Conservation (phyloP, 2,329 filamentous ascomycete species). For the Fusarium denticulatum region DNA sequence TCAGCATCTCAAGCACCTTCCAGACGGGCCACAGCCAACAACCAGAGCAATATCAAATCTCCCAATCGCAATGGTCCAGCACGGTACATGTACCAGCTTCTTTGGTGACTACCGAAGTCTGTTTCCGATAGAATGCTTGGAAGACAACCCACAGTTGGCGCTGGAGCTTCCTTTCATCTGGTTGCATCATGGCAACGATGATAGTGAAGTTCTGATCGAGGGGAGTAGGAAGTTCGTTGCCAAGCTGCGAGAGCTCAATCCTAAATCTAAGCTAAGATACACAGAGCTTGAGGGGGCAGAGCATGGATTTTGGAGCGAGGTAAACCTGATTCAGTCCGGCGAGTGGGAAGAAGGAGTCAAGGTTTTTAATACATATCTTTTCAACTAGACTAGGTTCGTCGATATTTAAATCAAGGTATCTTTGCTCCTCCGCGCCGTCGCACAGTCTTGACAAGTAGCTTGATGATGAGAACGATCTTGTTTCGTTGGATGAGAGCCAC, state of each 20-base stretch:
- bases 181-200: neutral
- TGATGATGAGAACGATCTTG: too few species aligned
- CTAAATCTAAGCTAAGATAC: neutral
- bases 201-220: neutral
- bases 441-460: too few species aligned
- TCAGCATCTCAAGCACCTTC: neutral
- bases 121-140: neutral
- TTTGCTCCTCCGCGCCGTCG: neutral
- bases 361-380: neutral
- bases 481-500: too few species aligned
- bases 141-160: neutral
- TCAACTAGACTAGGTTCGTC: too few species aligned
- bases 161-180: neutral
- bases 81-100: neutral
- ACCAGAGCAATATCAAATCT: neutral
- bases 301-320: neutral
- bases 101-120: neutral
- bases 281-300: neutral
- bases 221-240: neutral
- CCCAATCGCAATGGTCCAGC: neutral
- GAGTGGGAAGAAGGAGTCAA: neutral
- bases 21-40: neutral
- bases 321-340: neutral
- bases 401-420: fast-evolving
- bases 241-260: neutral